Evolutionary conservation across 371 early-diverging fungal species (phyloP).

Genomic region (Mucor sp.): DNA sequence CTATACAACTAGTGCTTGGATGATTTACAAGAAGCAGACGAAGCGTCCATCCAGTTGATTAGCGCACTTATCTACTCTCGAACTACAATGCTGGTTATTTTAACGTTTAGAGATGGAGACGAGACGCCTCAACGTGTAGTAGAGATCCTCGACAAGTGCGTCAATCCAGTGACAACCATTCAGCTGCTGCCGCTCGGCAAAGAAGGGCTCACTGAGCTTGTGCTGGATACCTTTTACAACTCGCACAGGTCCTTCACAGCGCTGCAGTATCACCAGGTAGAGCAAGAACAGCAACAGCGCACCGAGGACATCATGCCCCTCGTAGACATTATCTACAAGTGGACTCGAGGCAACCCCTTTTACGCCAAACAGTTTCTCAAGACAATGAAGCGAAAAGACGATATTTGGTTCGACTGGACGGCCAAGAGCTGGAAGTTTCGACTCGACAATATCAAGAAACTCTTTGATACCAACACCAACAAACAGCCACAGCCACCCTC

Average conservation of each 20-base stretch:
- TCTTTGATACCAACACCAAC: constrained; percentile 20
- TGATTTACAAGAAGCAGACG: constrained; percentile 53
- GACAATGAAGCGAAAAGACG: constrained; percentile 44
- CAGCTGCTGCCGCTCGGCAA: constrained; percentile 27
- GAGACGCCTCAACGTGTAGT: constrained; percentile 30
- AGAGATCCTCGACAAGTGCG: constrained; percentile 13
- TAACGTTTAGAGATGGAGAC: constrained; percentile 42
- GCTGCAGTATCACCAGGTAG: constrained; percentile 3
- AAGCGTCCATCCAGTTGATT: constrained; percentile 45
- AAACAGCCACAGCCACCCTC: background rate
- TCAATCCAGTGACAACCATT: constrained; percentile 21
- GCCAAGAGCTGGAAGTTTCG: constrained; percentile 47
- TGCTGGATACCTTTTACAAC: constrained; percentile 38
- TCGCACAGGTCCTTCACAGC: background rate
- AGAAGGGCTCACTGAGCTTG: constrained; percentile 31
- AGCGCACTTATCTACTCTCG: constrained; percentile 33
- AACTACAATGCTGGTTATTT: constrained; percentile 42
- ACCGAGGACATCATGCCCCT: constrained; percentile 20
- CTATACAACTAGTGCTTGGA: constrained; percentile 40
- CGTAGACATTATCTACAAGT: constrained; percentile 32
- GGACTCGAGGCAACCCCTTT: constrained; percentile 50
- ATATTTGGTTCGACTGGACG: constrained; percentile 51
- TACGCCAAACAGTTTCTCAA: constrained; percentile 44
- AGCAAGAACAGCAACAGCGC: constrained; percentile 3
- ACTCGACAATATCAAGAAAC: constrained; percentile 33